Percentiles rank a stretch among this genome's conserved stretches.
Evolutionary conservation across 306 rosid species (phyloP).

Genomic region (Canavalia gladiata): DNA sequence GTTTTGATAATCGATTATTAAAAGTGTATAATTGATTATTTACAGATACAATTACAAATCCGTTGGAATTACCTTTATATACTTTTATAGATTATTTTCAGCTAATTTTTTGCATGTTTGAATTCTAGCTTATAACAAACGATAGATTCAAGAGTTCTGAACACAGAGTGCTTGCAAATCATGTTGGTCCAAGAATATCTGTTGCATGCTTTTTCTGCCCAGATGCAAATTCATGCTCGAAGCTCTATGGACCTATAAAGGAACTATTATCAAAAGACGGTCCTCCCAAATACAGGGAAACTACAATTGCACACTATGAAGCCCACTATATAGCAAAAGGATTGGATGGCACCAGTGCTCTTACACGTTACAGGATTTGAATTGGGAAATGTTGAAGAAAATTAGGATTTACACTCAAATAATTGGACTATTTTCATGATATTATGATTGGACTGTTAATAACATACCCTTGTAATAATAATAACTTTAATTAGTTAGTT

Average conservation of each 20-base stretch:
- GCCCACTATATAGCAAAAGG: constrained; percentile 35
- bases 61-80: too few species aligned
- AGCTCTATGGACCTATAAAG: constrained; percentile 59
- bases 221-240: neutral
- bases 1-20: too few species aligned
- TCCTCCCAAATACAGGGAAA: constrained; percentile 61
- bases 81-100: too few species aligned
- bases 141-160: constrained; percentile 53
- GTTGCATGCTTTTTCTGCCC: constrained; percentile 47
- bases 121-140: constrained; percentile 47
- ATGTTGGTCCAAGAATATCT: constrained; percentile 52
- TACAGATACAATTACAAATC: too few species aligned
- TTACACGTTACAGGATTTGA: constrained; percentile 1
- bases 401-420: neutral
- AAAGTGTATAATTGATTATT: too few species aligned
- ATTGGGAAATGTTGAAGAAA: neutral
- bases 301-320: constrained; percentile 43
- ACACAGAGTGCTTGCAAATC: constrained; percentile 46
- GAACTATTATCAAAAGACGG: constrained; percentile 60
- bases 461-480: too few species aligned
- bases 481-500: too few species aligned
- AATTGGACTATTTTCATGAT: neutral
- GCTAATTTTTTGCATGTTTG: constrained; percentile 23
- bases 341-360: neutral
- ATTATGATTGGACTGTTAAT: too few species aligned